Base-by-base conservation (phyloP, 2,329 filamentous ascomycete genomes). In the Apiospora saccharicola region DNA sequence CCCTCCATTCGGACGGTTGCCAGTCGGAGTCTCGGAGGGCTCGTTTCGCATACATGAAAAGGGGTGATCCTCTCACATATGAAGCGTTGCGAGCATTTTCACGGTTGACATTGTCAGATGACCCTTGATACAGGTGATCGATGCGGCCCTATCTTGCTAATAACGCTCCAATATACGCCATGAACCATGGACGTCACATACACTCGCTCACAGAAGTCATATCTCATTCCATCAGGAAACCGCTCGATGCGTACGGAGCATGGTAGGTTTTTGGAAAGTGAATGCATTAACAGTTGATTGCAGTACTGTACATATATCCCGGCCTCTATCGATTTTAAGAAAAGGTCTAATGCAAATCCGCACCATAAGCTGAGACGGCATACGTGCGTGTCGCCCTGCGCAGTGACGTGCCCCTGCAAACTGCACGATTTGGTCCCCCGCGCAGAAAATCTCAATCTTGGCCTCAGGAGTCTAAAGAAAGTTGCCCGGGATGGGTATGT, bases 221-320 rank as follows among this genome's bases (percentile, higher is more conserved):
- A 1, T 12, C 10, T 24, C 19, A 14, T 10, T 5, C 8, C 22
- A 41, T 3, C 10, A 22, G n/a, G 34, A 22, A 13, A 3, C 57
- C 34, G 19, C 6, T 16, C 4, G 14, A 41, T 64, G 57, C 19
- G 34, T n/a, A n/a, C 2, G 34, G 19, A n/a, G n/a, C 34, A n/a
- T 41, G 4, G 1, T 64, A 41, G 34, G 4, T 41, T 41, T n/a
- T 24, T 37, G 34, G 19, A 64, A 64, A 64, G 57, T 41, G 19
- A 64, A 64, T 64, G 57, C 57, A n/a, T 41, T 41, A 41, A 14
- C 57, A 41, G 57, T 64, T 13, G 57, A 64, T 34, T 64, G 57
- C 34, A 64, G 57, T 64, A 64, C 34, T 64, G 22, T 64, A 64
- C 57, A 64, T 22, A 34, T 64, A 10, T 64, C 34, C 22, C 57